Evolutionary conservation across 352 stramenopile genomes (phyloP), one percentile per base, ranked within the genome.

Genomic region (Globisporangium nagaii): DNA sequence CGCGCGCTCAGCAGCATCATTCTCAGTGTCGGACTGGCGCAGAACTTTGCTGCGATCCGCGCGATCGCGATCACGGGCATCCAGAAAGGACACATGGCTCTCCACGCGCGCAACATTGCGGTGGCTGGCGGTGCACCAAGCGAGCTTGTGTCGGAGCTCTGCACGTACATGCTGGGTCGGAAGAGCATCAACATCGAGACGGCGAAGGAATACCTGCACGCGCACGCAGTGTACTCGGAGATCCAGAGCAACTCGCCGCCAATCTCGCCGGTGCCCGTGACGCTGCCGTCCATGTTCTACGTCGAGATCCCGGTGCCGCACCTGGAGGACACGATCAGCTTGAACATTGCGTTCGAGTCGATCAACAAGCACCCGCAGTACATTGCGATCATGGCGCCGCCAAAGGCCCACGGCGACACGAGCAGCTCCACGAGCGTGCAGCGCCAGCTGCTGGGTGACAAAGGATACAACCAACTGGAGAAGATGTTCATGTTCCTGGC

Each of bases 21-120:
- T 40, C 58, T 89, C 35, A 90, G 79, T 57, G 85, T 93, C 53
- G 85, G 85, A 3, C 66, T 95, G 17, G 83, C 85, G 22, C 85
- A 95, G 60, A 95, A 95, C 68, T 90, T 93, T 59, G 85, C 83
- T 1, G 85, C 85, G 20, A 76, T 95, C 41, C 80, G 83, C 19
- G 85, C 85, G 31, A 86, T 95, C 35, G 85, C 85, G 9, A 81
- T 92, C 68, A 93, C 80, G 28, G 85, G 85, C 28, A 95, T 95
- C 60, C 84, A 95, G 46, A 84, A 88, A 48, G 84, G 84, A 42
- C 84, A 94, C 71, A 94, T 94, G 84, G 82, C 84, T 22, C 72
- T 94, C 43, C 84, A 94, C 31, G 84, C 84, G 20, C 78, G 84
- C 57, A 94, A 94, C 62, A 91, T 94, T 35, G 84, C 84, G 5